Percentiles rank a stretch among this genome's conserved stretches.
phyloP scores from a whole-genome alignment of 306 rosid species.

The Dicorynia guianensis region DNA sequence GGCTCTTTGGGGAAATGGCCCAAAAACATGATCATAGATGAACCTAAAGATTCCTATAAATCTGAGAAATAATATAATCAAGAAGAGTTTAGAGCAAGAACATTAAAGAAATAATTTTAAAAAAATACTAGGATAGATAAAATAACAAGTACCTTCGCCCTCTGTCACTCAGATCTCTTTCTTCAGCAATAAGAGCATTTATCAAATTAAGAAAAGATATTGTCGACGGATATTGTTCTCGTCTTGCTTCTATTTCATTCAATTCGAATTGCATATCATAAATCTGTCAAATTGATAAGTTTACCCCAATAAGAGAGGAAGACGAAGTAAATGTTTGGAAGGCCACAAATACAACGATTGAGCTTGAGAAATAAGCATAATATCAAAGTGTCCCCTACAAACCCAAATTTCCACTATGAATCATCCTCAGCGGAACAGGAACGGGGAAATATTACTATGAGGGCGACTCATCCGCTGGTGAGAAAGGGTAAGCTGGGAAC shows the following conservation, averaged over 20 bases:
- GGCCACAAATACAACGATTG: slow-evolving; percentile 29
- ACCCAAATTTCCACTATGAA: background rate
- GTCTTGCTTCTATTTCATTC: slow-evolving; percentile 95
- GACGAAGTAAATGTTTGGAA: background rate
- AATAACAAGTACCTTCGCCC: slow-evolving; percentile 76
- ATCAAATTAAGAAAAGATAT: slow-evolving; percentile 90
- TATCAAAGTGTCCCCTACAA: background rate
- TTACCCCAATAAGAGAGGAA: slow-evolving; percentile 31
- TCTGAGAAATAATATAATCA: slow-evolving; percentile 54
- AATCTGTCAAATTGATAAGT: slow-evolving; percentile 63
- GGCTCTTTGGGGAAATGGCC: slow-evolving; percentile 98
- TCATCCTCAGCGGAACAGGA: background rate
- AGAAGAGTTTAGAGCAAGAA: slow-evolving; percentile 28
- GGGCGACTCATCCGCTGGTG: too few species aligned
- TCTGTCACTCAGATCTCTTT: slow-evolving; percentile 86
- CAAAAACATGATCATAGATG: slow-evolving; percentile 94
- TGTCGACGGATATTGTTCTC: slow-evolving; percentile 95
- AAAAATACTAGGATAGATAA: slow-evolving; percentile 19
- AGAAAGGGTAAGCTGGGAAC: too few species aligned
- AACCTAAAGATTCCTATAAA: slow-evolving; percentile 95
- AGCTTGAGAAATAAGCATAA: slow-evolving; percentile 6
- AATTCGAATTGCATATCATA: slow-evolving; percentile 98
- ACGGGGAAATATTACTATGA: background rate
- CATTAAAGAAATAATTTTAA: slow-evolving; percentile 27
- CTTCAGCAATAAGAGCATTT: slow-evolving; percentile 94